Conservation (phyloP, 78 protist genomes). For the Planoprotostelium fungivorum region DNA sequence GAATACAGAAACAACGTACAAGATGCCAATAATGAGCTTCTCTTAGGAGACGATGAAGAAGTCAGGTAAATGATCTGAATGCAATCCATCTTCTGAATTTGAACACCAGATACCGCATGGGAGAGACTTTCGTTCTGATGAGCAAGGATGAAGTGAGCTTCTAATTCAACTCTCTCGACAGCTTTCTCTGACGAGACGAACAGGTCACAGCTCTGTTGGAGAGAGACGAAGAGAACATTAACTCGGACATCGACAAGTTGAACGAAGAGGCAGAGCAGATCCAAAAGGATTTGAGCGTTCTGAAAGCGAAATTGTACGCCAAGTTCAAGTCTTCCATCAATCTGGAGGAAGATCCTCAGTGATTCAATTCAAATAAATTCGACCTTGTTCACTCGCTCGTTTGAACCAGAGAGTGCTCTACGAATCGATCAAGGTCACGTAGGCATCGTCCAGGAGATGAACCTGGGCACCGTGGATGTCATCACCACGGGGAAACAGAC, state of each 20-base stretch:
- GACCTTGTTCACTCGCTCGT: too few relatives aligned
- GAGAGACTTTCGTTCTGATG: neutral
- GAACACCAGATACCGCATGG: neutral
- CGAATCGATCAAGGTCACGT: too few relatives aligned
- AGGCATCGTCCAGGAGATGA: too few relatives aligned
- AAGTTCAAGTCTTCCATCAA: neutral
- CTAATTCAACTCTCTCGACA: neutral
- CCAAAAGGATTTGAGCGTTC: neutral
- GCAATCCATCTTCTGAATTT: neutral
- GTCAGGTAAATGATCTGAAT: neutral
- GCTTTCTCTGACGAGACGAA: neutral
- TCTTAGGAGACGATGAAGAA: neutral
- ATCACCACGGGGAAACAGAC: too few relatives aligned
- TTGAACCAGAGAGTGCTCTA: too few relatives aligned
- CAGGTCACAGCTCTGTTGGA: neutral
- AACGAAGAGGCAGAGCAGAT: neutral
- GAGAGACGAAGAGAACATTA: neutral
- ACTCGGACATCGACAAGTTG: neutral
- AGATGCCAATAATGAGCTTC: neutral
- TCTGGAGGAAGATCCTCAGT: neutral
- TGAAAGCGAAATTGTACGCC: neutral
- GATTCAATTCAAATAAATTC: too few relatives aligned
- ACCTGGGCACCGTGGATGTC: too few relatives aligned
- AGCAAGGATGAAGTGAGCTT: neutral
- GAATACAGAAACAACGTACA: neutral